Conservation (phyloP, 1,139 yeast genomes). For the Yamadazyma sp. region DNA sequence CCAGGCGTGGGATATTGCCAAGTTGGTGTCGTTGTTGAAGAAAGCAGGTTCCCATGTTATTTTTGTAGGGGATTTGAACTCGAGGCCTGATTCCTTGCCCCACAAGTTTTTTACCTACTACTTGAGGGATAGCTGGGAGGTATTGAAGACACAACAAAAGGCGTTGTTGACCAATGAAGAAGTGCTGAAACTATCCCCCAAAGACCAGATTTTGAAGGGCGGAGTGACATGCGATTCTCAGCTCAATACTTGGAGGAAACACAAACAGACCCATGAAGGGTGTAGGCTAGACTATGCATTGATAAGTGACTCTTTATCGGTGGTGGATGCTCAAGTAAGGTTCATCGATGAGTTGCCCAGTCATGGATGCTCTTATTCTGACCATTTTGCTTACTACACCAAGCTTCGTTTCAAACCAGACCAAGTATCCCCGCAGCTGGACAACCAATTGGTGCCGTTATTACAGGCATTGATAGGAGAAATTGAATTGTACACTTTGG, state of each 20-base stretch:
- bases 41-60: slow-evolving; percentile 82
- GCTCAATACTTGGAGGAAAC: slow-evolving; percentile 81
- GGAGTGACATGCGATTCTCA: slow-evolving; percentile 91
- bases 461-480: slow-evolving; percentile 59
- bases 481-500: slow-evolving; percentile 53
- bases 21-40: slow-evolving; percentile 59
- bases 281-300: slow-evolving; percentile 89
- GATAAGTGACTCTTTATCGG: slow-evolving; percentile 57
- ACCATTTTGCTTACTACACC: slow-evolving; percentile 87
- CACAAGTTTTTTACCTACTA: slow-evolving; percentile 69
- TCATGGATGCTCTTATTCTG: slow-evolving; percentile 73
- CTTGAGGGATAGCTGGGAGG: slow-evolving; percentile 82
- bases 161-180: slow-evolving; percentile 26
- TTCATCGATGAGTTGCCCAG: slow-evolving; percentile 69
- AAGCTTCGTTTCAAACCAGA: slow-evolving; percentile 31
- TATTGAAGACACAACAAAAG: slow-evolving; percentile 47
- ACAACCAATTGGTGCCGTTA: slow-evolving; percentile 25
- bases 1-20: slow-evolving; percentile 95
- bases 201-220: slow-evolving; percentile 67
- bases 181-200: slow-evolving; percentile 55
- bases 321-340: slow-evolving; percentile 62
- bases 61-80: slow-evolving; percentile 90
- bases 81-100: slow-evolving; percentile 83
- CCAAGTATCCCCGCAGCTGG: slow-evolving; percentile 1
- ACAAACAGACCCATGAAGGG: slow-evolving; percentile 67